Evolutionary conservation across 2,329 filamentous ascomycete species (phyloP).

Genomic region (Drechmeria coniospora): DNA sequence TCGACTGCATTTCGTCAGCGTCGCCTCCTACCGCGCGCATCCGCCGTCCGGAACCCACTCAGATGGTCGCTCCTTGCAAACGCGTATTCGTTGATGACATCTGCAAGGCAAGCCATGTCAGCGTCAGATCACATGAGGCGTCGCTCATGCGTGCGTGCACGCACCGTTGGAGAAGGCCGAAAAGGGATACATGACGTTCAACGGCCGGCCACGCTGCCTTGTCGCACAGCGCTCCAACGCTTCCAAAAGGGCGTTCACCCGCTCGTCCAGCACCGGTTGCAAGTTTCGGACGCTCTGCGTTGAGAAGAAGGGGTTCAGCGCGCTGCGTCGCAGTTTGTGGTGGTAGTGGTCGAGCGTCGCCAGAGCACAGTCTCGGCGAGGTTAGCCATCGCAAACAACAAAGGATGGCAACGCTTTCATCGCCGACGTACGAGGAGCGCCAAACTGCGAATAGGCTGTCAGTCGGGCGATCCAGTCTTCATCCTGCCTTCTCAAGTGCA

Average conservation of each 20-base stretch:
- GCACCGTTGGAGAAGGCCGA: constrained; percentile 22
- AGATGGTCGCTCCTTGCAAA: constrained; percentile 20
- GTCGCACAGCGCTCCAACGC: constrained; percentile 14
- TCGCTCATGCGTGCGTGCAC: background rate
- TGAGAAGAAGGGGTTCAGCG: constrained; percentile 22
- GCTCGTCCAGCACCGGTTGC: constrained; percentile 20
- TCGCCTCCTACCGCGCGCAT: no score
- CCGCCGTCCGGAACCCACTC: no score
- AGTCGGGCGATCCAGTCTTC: no score
- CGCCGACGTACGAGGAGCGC: constrained; percentile 15
- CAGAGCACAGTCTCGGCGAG: constrained; percentile 15
- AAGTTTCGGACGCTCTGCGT: constrained; percentile 21
- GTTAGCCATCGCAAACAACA: background rate
- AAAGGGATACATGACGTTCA: constrained; percentile 21
- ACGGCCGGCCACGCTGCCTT: constrained; percentile 10
- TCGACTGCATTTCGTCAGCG: no score
- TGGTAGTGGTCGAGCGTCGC: constrained; percentile 19
- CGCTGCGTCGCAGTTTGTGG: constrained; percentile 17
- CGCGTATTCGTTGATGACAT: constrained; percentile 24
- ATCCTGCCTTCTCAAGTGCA: no score
- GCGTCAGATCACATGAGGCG: constrained; percentile 1
- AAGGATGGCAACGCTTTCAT: background rate
- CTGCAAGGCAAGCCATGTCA: constrained; percentile 8
- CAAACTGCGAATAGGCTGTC: constrained; percentile 12
- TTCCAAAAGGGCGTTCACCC: constrained; percentile 17